Evolutionary conservation across 2,329 filamentous ascomycete species (phyloP).

Genomic region (Gyromitra esculenta): DNA sequence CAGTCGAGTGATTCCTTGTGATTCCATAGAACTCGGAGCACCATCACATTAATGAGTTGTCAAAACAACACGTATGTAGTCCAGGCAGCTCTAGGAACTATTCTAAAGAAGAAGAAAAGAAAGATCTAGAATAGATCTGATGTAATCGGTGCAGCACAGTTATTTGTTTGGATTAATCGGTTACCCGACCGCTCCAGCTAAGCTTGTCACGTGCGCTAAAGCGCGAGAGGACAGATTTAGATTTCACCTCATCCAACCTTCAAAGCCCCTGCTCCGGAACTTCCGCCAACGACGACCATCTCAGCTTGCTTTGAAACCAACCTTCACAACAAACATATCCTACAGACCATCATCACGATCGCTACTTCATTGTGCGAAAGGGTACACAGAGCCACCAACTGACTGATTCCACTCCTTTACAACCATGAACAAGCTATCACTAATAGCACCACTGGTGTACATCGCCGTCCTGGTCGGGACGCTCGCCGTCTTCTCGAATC

Average conservation of each 20-base stretch:
- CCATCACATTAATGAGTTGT: too few relatives aligned
- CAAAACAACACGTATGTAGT: too few relatives aligned
- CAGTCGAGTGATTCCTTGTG: too few relatives aligned
- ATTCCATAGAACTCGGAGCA: too few relatives aligned
- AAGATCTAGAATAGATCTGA: neutral
- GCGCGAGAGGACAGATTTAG: constrained; percentile 52
- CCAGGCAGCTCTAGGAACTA: too few relatives aligned
- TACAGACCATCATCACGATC: neutral
- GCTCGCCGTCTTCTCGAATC: constrained; percentile 87
- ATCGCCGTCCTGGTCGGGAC: constrained; percentile 86
- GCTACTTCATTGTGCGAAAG: neutral
- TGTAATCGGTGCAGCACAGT: neutral
- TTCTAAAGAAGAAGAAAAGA: too few relatives aligned
- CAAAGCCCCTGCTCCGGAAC: constrained; percentile 39
- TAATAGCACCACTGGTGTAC: constrained; percentile 77
- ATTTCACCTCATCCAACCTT: constrained; percentile 40
- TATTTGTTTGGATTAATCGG: neutral
- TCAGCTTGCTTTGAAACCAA: constrained; percentile 41
- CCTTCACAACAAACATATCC: constrained; percentile 36
- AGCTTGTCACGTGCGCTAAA: constrained; percentile 32
- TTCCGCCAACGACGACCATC: constrained; percentile 28
- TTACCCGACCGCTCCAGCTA: constrained; percentile 35
- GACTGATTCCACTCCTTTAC: constrained; percentile 5
- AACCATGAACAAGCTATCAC: constrained; percentile 50
- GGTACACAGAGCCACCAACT: neutral